Evolutionary conservation across 768 basidiomycete genomes (phyloP), one percentile per base, ranked within the genome.

Genomic region (Vararia minispora): DNA sequence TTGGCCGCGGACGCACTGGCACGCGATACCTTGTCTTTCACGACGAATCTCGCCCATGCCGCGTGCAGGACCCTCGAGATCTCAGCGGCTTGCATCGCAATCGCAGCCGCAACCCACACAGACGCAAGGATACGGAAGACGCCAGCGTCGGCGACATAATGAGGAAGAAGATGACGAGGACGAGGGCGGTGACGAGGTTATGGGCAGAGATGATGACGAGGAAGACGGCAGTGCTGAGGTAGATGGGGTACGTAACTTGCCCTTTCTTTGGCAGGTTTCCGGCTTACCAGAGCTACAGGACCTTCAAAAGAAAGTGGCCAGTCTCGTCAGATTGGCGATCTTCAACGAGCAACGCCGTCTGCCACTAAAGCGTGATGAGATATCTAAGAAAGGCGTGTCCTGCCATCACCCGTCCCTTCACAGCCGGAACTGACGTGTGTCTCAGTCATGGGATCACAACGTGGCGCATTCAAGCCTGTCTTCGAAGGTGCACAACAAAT

Each of bases 271-370:
- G 22, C 28, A 13, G 33, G 6, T 25, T 12, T 18, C 13, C 9
- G 3, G 5, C 10, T 7, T 18, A 23, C 16, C 39, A 7, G 33
- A 12, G 14, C 8, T 8, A 18, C 32, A 91, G 86, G 74, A 79
- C 14, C 50, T 77, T 17, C 61, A 65, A n/a, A 68, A 72, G 35
- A 77, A 74, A 54, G 82, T 82, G 0, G 66, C 71, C 34, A 75
- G 79, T 35, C 68, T 94, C 23, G 84, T 83, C 8, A 72, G 89
- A 13, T 67, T 88, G 17, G 86, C 88, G 2, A 63, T 97, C 28
- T 92, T 90, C 56, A 68, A 65, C 4, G 89, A 94, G 54, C 74
- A 82, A 39, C 74, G 68, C 52, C 69, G 86, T 35, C 57, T 62
- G 9, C 66, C 76, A 2, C 57, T 95, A 34, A 71, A 72, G 26